Evolutionary conservation across 176 grass and related monocot genomes (phyloP).

Genomic region (Ananas comosus): DNA sequence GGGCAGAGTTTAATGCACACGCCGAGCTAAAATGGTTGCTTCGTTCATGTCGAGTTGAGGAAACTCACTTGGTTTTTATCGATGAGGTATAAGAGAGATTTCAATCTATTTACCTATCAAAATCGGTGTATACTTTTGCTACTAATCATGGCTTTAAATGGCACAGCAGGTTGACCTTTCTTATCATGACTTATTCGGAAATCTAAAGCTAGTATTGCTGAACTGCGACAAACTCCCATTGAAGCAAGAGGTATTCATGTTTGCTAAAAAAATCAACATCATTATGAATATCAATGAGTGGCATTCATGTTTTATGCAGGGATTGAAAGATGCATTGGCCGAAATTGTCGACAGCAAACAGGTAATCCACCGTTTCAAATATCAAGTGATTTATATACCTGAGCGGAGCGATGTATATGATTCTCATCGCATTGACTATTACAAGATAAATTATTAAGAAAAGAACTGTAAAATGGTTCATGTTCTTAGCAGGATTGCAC

Average conservation of each 20-base stretch:
- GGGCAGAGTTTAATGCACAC: not conserved
- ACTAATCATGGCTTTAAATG: not conserved
- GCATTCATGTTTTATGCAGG: not conserved
- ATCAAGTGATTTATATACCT: too few relatives aligned
- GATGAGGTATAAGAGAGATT: constrained; percentile 13
- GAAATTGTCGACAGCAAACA: constrained; percentile 3
- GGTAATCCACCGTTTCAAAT: not conserved
- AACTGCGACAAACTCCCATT: constrained; percentile 8
- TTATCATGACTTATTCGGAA: constrained; percentile 9
- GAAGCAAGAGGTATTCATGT: constrained; percentile 3
- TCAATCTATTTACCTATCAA: not conserved
- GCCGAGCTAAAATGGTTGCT: constrained; percentile 22
- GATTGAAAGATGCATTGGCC: constrained; percentile 7
- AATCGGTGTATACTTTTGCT: not conserved
- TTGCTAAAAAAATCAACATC: not conserved
- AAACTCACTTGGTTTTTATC: constrained; percentile 10
- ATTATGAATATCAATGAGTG: not conserved
- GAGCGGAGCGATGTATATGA: too few relatives aligned
- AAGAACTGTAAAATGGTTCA: not conserved
- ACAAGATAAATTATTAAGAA: not conserved
- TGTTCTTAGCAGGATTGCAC: constrained; percentile 16
- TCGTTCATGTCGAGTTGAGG: constrained; percentile 12
- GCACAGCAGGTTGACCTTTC: constrained; percentile 14
- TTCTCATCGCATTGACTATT: not conserved
- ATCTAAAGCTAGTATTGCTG: constrained; percentile 14